phyloP scores from a whole-genome alignment of 2,329 filamentous ascomycete genomes.

The Huntiella bhutanensis region DNA sequence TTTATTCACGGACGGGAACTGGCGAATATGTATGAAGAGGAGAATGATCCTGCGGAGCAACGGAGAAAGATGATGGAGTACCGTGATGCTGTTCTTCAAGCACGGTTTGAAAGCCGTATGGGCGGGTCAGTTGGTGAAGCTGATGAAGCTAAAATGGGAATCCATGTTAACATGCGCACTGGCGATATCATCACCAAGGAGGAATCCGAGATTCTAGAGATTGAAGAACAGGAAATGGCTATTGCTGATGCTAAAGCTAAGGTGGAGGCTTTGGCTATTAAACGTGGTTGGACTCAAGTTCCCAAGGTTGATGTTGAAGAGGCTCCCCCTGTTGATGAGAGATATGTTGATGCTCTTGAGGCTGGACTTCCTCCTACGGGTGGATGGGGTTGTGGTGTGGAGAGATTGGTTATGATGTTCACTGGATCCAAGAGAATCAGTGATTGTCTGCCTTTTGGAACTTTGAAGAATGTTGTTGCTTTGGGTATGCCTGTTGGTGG shows the following conservation, averaged over 20 bases:
- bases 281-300: background rate
- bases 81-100: constrained; percentile 15
- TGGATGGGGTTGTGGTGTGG: constrained; percentile 88
- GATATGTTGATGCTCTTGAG: constrained; percentile 67
- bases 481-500: constrained; percentile 15
- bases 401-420: constrained; percentile 82
- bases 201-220: constrained; percentile 12
- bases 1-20: constrained; percentile 67
- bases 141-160: constrained; percentile 15
- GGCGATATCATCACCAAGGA: constrained; percentile 10
- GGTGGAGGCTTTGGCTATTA: constrained; percentile 22
- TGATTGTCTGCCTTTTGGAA: constrained; percentile 81
- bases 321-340: constrained; percentile 44
- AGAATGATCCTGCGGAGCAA: constrained; percentile 82
- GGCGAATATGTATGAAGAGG: constrained; percentile 95
- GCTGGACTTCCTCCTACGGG: constrained; percentile 88
- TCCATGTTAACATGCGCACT: constrained; percentile 20
- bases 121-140: constrained; percentile 14
- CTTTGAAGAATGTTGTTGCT: constrained; percentile 47
- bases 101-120: constrained; percentile 15
- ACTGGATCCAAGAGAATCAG: constrained; percentile 59
- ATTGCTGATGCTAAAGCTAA: constrained; percentile 14
- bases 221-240: background rate
- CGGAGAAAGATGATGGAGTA: constrained; percentile 57
- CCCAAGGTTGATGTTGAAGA: constrained; percentile 17